Evolutionary conservation across 805 yeast genomes (phyloP).

Genomic region (Barnettozyma wickerhamii): DNA sequence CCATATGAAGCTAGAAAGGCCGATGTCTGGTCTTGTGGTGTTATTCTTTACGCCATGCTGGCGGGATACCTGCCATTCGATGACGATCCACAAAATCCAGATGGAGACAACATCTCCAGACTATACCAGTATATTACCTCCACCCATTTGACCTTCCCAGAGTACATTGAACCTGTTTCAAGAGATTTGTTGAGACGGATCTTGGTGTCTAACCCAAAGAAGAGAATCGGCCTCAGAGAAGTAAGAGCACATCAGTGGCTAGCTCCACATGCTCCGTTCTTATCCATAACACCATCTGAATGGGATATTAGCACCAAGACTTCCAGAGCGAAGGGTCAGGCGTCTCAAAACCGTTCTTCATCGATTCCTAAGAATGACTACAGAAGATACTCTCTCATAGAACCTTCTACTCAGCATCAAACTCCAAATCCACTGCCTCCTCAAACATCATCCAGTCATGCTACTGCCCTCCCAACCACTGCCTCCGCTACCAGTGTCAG

Average conservation of each 20-base stretch:
- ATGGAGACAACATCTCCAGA: slow-evolving; percentile 88
- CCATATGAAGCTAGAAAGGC: slow-evolving; percentile 92
- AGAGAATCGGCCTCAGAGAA: slow-evolving; percentile 62
- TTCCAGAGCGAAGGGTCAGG: background rate
- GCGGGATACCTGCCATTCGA: slow-evolving; percentile 97
- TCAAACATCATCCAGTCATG: slow-evolving; percentile 62
- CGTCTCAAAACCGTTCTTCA: slow-evolving; percentile 18
- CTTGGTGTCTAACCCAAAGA: slow-evolving; percentile 78
- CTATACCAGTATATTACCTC: slow-evolving; percentile 87
- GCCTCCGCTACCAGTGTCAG: slow-evolving; percentile 29
- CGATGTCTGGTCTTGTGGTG: slow-evolving; percentile 97
- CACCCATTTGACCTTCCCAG: slow-evolving; percentile 93
- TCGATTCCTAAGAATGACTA: slow-evolving; percentile 18
- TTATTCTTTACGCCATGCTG: slow-evolving; percentile 91
- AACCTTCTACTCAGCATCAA: slow-evolving; percentile 36
- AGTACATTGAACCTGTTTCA: slow-evolving; percentile 84
- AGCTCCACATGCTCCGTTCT: slow-evolving; percentile 73
- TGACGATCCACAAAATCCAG: slow-evolving; percentile 95
- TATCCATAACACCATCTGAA: slow-evolving; percentile 80
- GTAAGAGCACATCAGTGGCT: slow-evolving; percentile 87
- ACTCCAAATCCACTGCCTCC: slow-evolving; percentile 57
- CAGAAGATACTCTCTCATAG: slow-evolving; percentile 41
- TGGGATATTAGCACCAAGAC: slow-evolving; percentile 60
- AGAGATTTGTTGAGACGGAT: slow-evolving; percentile 85
- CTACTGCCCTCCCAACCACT: slow-evolving; percentile 42